These are phyloP conservation scores for Asclepias syriaca DNA, from an alignment of 257 asterid species.

Conservation along the genomic window DNA sequence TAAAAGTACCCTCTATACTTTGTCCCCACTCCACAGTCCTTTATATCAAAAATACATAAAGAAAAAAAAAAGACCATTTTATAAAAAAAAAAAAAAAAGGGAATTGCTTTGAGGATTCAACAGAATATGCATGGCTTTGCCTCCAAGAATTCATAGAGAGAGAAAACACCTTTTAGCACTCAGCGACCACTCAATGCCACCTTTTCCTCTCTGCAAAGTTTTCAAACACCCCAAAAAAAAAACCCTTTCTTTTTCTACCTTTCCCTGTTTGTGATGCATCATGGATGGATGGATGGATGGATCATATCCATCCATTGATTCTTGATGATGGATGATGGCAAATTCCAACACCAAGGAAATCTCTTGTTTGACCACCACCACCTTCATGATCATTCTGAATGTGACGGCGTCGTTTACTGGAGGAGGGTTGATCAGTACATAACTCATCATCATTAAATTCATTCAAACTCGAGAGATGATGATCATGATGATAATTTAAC, in stretches of 20 bases:
- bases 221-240: constrained; percentile 29
- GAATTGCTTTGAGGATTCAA: constrained; percentile 38
- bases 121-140: constrained; percentile 75
- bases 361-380: constrained; percentile 64
- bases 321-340: constrained; percentile 59
- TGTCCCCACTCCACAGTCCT: constrained; percentile 60
- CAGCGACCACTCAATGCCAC: constrained; percentile 44
- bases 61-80: constrained; percentile 26
- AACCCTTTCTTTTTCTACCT: neutral
- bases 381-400: constrained; percentile 27
- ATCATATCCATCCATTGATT: constrained; percentile 75
- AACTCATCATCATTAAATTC: constrained; percentile 27
- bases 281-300: neutral
- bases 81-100: too few species aligned
- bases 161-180: constrained; percentile 30
- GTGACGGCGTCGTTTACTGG: constrained; percentile 46
- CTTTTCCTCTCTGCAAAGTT: constrained; percentile 49
- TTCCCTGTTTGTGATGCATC: neutral
- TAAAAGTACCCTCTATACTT: constrained; percentile 35
- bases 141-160: constrained; percentile 13
- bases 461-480: constrained; percentile 30
- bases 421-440: constrained; percentile 25
- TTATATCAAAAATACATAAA: constrained; percentile 4
- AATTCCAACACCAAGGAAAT: constrained; percentile 90
- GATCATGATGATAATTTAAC: constrained; percentile 20